Evolutionary conservation across 129 eudicot genomes (phyloP).

Genomic region (Flaveria bidentis): DNA sequence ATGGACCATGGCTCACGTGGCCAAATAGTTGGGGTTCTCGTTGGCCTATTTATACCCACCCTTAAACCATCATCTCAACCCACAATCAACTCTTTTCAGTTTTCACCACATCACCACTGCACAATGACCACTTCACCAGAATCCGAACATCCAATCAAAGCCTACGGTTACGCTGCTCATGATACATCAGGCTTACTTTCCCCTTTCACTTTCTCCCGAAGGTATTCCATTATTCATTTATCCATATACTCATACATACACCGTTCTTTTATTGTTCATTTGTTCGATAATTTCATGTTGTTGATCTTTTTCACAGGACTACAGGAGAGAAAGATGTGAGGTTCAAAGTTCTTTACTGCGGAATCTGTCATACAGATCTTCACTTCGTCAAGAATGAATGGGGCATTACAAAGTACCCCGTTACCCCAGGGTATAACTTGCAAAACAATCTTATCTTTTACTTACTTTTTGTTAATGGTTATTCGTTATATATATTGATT

Average conservation of each 20-base stretch:
- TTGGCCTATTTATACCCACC: conserved; percentile 20
- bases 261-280: neutral
- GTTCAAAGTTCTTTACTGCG: conserved; percentile 32
- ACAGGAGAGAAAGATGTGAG: conserved; percentile 38
- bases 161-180: conserved; percentile 54
- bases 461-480: too few species aligned
- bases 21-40: neutral
- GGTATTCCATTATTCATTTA: conserved; percentile 5
- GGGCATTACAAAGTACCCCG: conserved; percentile 41
- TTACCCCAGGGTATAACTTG: conserved; percentile 36
- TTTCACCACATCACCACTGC: too few species aligned
- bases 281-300: neutral
- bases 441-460: too few species aligned
- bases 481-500: neutral
- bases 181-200: conserved; percentile 56
- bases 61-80: neutral
- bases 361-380: conserved; percentile 56
- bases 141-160: conserved; percentile 41
- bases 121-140: conserved; percentile 37
- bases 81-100: neutral
- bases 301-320: neutral
- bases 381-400: conserved; percentile 52
- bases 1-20: too few species aligned
- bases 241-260: neutral
- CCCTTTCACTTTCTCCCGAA: conserved; percentile 59